A percentile compares a stretch with the other conserved stretches of the same genome.
phyloP scores from a whole-genome alignment of 345 rosid species.

The Corchorus olitorius region DNA sequence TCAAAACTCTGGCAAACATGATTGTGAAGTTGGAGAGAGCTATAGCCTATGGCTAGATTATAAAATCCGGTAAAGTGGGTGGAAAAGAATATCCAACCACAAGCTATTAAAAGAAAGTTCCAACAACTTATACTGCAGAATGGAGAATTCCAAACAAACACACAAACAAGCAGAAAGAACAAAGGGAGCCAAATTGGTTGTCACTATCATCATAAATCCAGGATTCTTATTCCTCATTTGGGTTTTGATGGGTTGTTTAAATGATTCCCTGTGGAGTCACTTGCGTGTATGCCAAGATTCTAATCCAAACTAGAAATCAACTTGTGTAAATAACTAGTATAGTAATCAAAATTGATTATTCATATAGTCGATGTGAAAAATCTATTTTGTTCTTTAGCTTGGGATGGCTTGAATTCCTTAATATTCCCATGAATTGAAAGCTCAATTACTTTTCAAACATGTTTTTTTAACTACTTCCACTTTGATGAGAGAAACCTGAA shows the following conservation, averaged over 20 bases:
- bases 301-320: background rate
- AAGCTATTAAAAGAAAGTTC: background rate
- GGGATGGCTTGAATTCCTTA: background rate
- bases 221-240: background rate
- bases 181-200: background rate
- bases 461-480: background rate
- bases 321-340: too few relatives aligned
- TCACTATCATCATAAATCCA: background rate
- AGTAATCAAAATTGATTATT: too few relatives aligned
- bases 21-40: background rate
- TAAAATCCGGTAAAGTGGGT: background rate
- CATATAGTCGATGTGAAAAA: background rate
- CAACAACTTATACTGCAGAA: background rate
- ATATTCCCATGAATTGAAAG: background rate
- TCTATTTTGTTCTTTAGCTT: background rate
- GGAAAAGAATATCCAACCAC: background rate
- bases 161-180: conserved; percentile 3
- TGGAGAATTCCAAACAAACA: background rate
- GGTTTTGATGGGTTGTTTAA: background rate
- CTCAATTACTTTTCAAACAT: background rate
- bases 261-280: background rate
- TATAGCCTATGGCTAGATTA: background rate
- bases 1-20: background rate
- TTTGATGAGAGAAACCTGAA: conserved; percentile 1
- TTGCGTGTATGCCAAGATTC: background rate